Conservation (phyloP, 2,329 filamentous ascomycete species). For the Alternaria atra region DNA sequence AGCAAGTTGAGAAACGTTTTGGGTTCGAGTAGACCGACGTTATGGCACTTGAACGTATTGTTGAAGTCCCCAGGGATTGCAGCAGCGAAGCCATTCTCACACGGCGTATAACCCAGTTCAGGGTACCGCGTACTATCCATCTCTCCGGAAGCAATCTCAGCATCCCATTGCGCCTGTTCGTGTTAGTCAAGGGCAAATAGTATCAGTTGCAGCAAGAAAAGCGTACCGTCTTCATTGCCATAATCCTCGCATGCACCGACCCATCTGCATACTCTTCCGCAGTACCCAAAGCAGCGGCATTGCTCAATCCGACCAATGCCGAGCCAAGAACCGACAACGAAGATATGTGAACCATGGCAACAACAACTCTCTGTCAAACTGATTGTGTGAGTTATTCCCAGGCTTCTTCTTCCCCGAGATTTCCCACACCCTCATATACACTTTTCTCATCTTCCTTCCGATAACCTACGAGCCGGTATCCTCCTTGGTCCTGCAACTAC, state of each 20-base stretch:
- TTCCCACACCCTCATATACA: conserved; percentile 4
- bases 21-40: conserved; percentile 28
- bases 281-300: conserved; percentile 33
- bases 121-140: conserved; percentile 41
- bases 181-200: conserved; percentile 9
- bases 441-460: not conserved
- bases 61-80: conserved; percentile 45
- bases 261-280: conserved; percentile 47
- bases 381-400: not conserved
- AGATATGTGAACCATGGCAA: conserved; percentile 25
- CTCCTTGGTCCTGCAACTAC: not conserved
- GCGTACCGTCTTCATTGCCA: conserved; percentile 44
- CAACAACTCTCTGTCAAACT: not conserved
- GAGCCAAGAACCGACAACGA: conserved; percentile 27
- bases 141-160: conserved; percentile 36
- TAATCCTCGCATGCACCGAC: conserved; percentile 45
- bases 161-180: conserved; percentile 34
- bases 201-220: not conserved
- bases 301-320: conserved; percentile 30
- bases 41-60: conserved; percentile 50
- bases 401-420: not conserved
- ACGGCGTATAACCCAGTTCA: conserved; percentile 40
- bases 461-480: not conserved
- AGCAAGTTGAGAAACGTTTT: conserved; percentile 2
- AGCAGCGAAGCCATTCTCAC: conserved; percentile 44